These are phyloP conservation scores for Primulina tabacum DNA, from an alignment of 257 asterid genomes.

Conservation along the genomic window DNA sequence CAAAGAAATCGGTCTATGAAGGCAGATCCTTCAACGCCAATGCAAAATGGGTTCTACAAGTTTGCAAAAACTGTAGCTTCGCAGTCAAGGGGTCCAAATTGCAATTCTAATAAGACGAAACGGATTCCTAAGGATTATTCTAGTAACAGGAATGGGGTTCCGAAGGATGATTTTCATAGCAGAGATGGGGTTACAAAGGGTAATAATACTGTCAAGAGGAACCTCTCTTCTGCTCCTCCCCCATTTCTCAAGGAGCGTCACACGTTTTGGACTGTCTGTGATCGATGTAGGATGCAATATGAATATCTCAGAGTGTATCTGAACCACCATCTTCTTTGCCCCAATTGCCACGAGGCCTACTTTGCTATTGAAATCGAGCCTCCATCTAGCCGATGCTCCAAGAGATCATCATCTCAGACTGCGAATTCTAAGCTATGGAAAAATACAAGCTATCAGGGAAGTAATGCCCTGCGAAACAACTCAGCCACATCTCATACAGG, in stretches of 20 bases:
- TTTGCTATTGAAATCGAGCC: slow-evolving; percentile 63
- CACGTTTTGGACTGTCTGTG: slow-evolving; percentile 80
- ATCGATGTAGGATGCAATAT: slow-evolving; percentile 74
- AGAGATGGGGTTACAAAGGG: neutral
- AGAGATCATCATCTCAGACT: slow-evolving; percentile 25
- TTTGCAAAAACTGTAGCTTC: slow-evolving; percentile 46
- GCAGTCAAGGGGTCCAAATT: slow-evolving; percentile 38
- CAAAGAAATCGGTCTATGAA: slow-evolving; percentile 28
- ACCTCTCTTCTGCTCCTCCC: slow-evolving; percentile 33
- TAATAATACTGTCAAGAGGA: slow-evolving; percentile 10
- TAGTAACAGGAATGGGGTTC: neutral
- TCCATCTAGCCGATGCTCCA: slow-evolving; percentile 45
- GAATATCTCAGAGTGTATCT: slow-evolving; percentile 71
- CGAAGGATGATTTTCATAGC: neutral
- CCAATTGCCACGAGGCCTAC: slow-evolving; percentile 74
- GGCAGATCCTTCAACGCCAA: slow-evolving; percentile 36
- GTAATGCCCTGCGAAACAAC: slow-evolving; percentile 26
- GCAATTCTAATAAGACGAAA: slow-evolving; percentile 28
- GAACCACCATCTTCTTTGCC: slow-evolving; percentile 74
- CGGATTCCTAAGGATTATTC: neutral
- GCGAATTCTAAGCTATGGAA: slow-evolving; percentile 31
- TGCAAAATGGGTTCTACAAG: slow-evolving; percentile 56
- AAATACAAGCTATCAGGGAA: slow-evolving; percentile 30
- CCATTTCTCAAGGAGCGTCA: slow-evolving; percentile 39
- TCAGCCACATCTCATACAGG: slow-evolving; percentile 26